Percentiles rank a stretch among this genome's conserved stretches.
Evolutionary conservation across 495 filamentous ascomycete species (phyloP).

Genomic region (Podospora fimiseda): DNA sequence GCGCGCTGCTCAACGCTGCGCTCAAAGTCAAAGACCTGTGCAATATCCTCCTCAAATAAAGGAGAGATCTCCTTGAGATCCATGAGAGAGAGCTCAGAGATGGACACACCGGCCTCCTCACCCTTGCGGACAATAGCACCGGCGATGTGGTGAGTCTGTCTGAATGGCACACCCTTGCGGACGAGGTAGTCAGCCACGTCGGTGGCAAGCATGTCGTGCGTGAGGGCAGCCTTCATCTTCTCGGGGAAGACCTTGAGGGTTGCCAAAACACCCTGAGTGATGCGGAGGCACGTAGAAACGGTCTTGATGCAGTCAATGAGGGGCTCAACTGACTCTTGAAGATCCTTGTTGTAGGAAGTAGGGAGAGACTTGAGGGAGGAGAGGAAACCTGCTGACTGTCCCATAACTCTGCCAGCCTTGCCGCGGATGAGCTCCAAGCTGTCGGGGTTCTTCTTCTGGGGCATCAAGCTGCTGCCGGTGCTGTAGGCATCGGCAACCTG

Average conservation of each 20-base stretch:
- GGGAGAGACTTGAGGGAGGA: constrained; percentile 82
- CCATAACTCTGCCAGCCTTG: constrained; percentile 78
- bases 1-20: constrained; percentile 76
- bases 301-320: constrained; percentile 87
- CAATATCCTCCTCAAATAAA: constrained; percentile 71
- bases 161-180: constrained; percentile 76
- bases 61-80: constrained; percentile 65
- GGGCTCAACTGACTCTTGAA: constrained; percentile 85
- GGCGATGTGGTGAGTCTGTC: constrained; percentile 85
- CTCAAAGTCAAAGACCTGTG: constrained; percentile 75
- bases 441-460: constrained; percentile 80
- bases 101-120: constrained; percentile 62
- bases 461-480: constrained; percentile 82
- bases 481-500: constrained; percentile 78
- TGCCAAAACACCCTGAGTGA: constrained; percentile 75
- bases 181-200: constrained; percentile 91
- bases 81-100: constrained; percentile 67
- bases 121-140: constrained; percentile 64
- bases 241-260: constrained; percentile 64
- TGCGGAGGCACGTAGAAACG: constrained; percentile 73
- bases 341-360: constrained; percentile 90
- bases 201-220: constrained; percentile 63
- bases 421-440: constrained; percentile 81
- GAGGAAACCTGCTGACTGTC: constrained; percentile 64
- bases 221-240: constrained; percentile 72